These are phyloP conservation scores for Carex arenaria DNA, from an alignment of 202 grass and related monocot genomes.

Conservation along the genomic window DNA sequence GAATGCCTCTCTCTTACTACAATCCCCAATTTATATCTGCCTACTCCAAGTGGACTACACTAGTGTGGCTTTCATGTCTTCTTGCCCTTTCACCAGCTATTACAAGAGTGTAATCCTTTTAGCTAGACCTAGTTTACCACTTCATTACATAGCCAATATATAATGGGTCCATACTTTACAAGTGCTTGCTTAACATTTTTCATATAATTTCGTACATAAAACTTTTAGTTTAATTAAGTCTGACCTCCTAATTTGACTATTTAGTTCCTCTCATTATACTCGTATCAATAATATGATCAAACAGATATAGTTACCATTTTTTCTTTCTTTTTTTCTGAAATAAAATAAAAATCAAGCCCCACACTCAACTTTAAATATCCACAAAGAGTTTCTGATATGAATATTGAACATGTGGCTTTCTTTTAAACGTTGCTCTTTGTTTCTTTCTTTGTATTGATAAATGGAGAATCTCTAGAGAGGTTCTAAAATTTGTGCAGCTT, in stretches of 20 bases:
- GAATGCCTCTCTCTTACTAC: neutral
- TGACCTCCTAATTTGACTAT: neutral
- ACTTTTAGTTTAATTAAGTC: neutral
- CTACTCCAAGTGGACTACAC: neutral
- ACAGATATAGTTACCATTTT: too few relatives aligned
- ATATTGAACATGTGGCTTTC: too few relatives aligned
- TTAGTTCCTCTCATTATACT: neutral
- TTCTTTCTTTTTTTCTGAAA: too few relatives aligned
- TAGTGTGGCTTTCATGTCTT: slow-evolving; percentile 24
- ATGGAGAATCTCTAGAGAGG: too few relatives aligned
- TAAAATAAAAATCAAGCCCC: too few relatives aligned
- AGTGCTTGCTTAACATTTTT: neutral
- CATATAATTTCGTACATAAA: neutral
- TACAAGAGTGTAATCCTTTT: slow-evolving; percentile 6
- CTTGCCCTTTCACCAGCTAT: slow-evolving; percentile 24
- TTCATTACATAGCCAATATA: neutral
- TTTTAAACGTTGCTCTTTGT: too few relatives aligned
- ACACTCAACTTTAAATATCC: too few relatives aligned
- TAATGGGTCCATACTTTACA: neutral
- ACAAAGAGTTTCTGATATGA: too few relatives aligned
- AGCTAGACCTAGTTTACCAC: slow-evolving; percentile 16
- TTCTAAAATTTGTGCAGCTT: too few relatives aligned
- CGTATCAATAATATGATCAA: neutral
- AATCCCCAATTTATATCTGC: slow-evolving; percentile 19
- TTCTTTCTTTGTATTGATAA: too few relatives aligned